phyloP scores from a whole-genome alignment of 192 early-diverging fungal genomes.

The Backusella westeae region DNA sequence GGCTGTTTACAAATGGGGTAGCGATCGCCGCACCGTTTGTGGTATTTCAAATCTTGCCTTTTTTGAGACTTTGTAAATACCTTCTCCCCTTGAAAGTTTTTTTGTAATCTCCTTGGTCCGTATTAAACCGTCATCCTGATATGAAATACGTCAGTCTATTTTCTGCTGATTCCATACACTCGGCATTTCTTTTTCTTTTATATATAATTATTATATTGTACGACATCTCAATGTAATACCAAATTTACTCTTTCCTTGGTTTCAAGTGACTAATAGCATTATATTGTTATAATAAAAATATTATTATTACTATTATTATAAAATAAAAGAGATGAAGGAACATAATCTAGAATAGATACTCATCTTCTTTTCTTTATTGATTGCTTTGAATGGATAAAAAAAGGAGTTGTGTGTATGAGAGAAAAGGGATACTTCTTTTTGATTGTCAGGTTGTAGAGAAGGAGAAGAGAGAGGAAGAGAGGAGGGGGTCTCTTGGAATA shows the following conservation, averaged over 20 bases:
- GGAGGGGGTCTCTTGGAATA: too few species aligned
- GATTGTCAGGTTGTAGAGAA: too few species aligned
- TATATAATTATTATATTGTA: neutral
- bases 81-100: neutral
- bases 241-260: neutral
- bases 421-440: too few species aligned
- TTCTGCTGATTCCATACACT: neutral
- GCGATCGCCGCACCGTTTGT: neutral
- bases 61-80: neutral
- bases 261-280: neutral
- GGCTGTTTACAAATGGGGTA: neutral
- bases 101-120: neutral
- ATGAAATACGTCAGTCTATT: slow-evolving; percentile 8
- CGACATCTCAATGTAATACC: neutral
- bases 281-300: too few species aligned
- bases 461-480: too few species aligned
- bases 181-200: neutral
- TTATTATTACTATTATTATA: neutral
- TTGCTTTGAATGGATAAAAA: neutral
- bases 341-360: neutral
- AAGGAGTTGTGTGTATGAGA: neutral
- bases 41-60: neutral
- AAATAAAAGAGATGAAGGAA: neutral
- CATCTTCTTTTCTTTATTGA: neutral
- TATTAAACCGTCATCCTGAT: neutral